These are phyloP conservation scores for Saprolegnia parasitica DNA, from an alignment of 352 stramenopile genomes.

Conservation along the genomic window DNA sequence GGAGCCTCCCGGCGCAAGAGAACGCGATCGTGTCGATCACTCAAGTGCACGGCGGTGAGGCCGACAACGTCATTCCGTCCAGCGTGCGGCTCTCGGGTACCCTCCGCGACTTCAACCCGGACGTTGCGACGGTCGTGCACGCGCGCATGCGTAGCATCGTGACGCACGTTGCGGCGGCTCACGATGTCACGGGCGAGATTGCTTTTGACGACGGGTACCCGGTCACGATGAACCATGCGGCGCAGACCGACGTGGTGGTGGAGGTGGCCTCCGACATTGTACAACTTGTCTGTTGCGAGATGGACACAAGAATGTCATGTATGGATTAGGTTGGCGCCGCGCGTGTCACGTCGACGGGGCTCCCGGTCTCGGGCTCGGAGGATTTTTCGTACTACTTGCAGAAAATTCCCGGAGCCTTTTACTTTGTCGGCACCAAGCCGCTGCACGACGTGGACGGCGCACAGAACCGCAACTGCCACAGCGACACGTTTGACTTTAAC, in stretches of 20 bases:
- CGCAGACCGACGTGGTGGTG: constrained; percentile 65
- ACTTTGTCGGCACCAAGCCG: constrained; percentile 78
- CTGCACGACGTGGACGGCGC: constrained; percentile 33
- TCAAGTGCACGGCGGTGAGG: constrained; percentile 85
- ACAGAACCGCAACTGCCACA: constrained; percentile 18
- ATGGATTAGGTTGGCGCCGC: constrained; percentile 27
- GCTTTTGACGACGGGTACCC: constrained; percentile 66
- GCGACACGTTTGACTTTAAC: constrained; percentile 66
- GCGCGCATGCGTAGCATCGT: constrained; percentile 80
- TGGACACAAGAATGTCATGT: not conserved
- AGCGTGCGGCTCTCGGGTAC: constrained; percentile 83
- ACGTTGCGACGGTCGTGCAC: constrained; percentile 79
- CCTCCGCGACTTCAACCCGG: constrained; percentile 88
- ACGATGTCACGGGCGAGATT: constrained; percentile 64
- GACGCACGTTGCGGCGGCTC: constrained; percentile 64
- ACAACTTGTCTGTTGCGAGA: not conserved
- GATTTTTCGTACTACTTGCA: constrained; percentile 91
- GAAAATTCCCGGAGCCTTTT: constrained; percentile 75
- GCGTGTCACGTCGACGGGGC: constrained; percentile 69
- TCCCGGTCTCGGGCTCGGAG: constrained; percentile 90
- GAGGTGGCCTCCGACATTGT: constrained; percentile 66
- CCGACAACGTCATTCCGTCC: constrained; percentile 93
- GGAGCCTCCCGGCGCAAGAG: constrained; percentile 86
- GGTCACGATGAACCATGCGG: constrained; percentile 66
- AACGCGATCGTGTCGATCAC: constrained; percentile 90